Conservation (phyloP, 495 filamentous ascomycete species). For the Penicillium pancosmium region DNA sequence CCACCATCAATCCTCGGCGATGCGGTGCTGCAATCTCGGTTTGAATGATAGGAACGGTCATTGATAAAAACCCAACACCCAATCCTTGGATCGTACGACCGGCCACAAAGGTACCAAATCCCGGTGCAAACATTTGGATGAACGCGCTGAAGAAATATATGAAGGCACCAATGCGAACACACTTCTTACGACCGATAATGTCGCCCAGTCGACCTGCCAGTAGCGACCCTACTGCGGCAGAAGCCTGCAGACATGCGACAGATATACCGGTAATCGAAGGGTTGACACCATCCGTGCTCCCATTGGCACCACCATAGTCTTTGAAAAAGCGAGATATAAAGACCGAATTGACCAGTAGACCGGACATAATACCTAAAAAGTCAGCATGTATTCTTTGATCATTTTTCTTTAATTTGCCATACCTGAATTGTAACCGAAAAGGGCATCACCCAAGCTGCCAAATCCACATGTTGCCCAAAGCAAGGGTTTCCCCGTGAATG, state of each 20-base stretch:
- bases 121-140: slow-evolving; percentile 35
- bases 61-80: slow-evolving; percentile 33
- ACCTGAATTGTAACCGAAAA: slow-evolving; percentile 37
- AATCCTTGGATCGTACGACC: slow-evolving; percentile 21
- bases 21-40: slow-evolving; percentile 32
- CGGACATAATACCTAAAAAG: slow-evolving; percentile 31
- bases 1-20: slow-evolving; percentile 32
- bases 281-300: slow-evolving; percentile 22
- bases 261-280: slow-evolving; percentile 38
- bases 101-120: slow-evolving; percentile 29
- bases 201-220: slow-evolving; percentile 28
- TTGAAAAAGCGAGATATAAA: slow-evolving; percentile 34
- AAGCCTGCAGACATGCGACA: slow-evolving; percentile 34
- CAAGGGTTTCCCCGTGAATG: slow-evolving; percentile 26
- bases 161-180: slow-evolving; percentile 34
- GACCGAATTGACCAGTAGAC: slow-evolving; percentile 33
- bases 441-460: slow-evolving; percentile 33
- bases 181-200: slow-evolving; percentile 36
- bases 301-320: slow-evolving; percentile 32
- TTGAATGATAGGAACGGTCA: slow-evolving; percentile 35
- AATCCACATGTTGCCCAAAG: slow-evolving; percentile 35
- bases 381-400: slow-evolving; percentile 6
- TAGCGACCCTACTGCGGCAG: slow-evolving; percentile 29
- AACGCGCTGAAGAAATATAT: slow-evolving; percentile 39
- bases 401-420: slow-evolving; percentile 5